Base-by-base conservation (phyloP, 306 rosid species). In the Lathyrus tuberosus region DNA sequence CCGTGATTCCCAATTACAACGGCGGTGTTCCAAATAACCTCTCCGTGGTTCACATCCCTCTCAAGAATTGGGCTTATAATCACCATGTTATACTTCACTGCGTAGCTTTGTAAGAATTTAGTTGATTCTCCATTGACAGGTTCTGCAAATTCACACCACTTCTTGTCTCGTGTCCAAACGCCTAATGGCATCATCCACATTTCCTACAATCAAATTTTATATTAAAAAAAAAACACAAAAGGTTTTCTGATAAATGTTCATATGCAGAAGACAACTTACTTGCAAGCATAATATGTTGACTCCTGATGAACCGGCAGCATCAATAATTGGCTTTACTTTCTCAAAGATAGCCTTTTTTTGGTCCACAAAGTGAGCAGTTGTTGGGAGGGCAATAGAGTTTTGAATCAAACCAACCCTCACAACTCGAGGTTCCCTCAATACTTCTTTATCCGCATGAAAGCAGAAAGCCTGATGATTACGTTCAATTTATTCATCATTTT, bases 111-210 rank as follows among this genome's bases (percentile, higher is more conserved):
- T 67, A 91, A 84, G 72, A 89, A 85, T 35, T 57, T 71, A 0
- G 95, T 90, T 40, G 97, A 88, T 65, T 87, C 96, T 79, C 98
- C 95, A 52, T 85, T 87, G 33, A 80, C 83, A 65, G 95, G 88
- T 84, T 94, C 96, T 48, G 96, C 98, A 84, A 94, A 91, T 80
- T 94, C 98, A 64, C 97, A 94, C 97, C 97, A 94, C 51, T 79
- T 84, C 78, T 94, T 94, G 81, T 94, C 98, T 62, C 94, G 80
- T 0, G 97, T 94, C 69, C 97, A 94, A 54, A 94, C 90, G 60
- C 90, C 97, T 84, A 90, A 90, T 65, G 97, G 98, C 98, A 90
- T 94, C 77, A 76, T 94, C 98, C 97, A 90, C 76, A 94, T 87
- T 88, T 90, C 96, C 96, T 88, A 75, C 53, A 81, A 75, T 0